Conservation (phyloP, 140 eudicot species). For the Senecio squalidus region DNA sequence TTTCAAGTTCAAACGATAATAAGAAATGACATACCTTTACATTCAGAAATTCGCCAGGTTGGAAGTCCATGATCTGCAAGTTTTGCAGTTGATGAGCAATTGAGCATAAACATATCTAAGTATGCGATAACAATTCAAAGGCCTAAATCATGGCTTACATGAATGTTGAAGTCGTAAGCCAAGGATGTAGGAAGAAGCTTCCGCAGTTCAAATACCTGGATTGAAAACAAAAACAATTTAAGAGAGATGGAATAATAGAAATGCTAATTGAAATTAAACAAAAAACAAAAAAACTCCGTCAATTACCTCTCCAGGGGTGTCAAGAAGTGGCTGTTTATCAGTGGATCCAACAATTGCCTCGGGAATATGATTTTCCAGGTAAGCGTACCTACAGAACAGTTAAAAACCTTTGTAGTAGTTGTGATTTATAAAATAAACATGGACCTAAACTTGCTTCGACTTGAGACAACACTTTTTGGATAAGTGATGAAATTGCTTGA, state of each 20-base stretch:
- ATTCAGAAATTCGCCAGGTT: slow-evolving; percentile 94
- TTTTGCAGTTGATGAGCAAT: not conserved
- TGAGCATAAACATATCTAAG: not conserved
- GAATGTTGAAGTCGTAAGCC: slow-evolving; percentile 91
- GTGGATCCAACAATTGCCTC: slow-evolving; percentile 71
- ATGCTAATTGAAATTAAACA: too few relatives aligned
- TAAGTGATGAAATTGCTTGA: not conserved
- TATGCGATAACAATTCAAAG: not conserved
- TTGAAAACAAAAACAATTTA: not conserved
- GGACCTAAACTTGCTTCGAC: not conserved
- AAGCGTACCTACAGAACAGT: slow-evolving; percentile 45
- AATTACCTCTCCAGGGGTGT: slow-evolving; percentile 93
- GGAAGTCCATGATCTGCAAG: slow-evolving; percentile 94
- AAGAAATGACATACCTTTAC: slow-evolving; percentile 59
- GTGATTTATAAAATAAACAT: not conserved
- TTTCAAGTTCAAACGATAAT: not conserved
- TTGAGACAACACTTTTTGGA: not conserved
- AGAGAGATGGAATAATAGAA: not conserved
- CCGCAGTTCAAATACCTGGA: slow-evolving; percentile 80
- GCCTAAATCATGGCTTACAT: slow-evolving; percentile 50
- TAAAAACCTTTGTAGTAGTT: not conserved
- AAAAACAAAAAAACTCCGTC: too few relatives aligned
- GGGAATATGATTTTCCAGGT: slow-evolving; percentile 47
- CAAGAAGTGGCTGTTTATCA: slow-evolving; percentile 81
- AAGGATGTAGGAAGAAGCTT: slow-evolving; percentile 91